phyloP scores from a whole-genome alignment of 2,329 filamentous ascomycete species.

The Botrytis sinoallii region DNA sequence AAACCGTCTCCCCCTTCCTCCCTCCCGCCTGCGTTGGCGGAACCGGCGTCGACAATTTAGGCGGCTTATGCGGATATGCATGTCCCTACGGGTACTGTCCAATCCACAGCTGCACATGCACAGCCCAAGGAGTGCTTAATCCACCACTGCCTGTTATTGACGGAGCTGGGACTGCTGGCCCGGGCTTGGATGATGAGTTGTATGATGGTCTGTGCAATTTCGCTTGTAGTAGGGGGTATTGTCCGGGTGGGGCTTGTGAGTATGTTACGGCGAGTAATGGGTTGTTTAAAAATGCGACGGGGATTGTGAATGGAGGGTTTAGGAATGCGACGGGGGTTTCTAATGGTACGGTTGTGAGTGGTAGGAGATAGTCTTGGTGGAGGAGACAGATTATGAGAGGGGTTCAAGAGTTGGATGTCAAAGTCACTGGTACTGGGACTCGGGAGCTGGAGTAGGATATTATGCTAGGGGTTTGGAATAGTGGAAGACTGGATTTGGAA shows the following conservation, averaged over 20 bases:
- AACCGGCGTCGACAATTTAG: background rate
- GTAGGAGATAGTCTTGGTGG: background rate
- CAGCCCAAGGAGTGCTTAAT: background rate
- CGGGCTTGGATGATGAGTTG: background rate
- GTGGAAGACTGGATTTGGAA: too few species aligned
- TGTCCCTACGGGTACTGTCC: background rate
- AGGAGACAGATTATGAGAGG: too few species aligned
- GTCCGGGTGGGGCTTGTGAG: conserved; percentile 27
- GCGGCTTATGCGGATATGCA: background rate
- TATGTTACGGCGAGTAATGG: background rate
- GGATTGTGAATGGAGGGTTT: background rate
- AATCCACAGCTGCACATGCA: background rate
- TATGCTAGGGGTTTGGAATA: background rate
- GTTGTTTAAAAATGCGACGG: background rate
- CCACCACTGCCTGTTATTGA: background rate
- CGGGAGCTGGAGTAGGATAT: background rate
- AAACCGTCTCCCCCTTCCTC: background rate
- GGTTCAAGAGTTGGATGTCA: background rate
- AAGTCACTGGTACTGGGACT: background rate
- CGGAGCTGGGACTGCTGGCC: background rate
- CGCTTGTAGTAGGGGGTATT: conserved; percentile 7
- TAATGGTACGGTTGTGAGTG: background rate
- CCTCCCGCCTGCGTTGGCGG: background rate
- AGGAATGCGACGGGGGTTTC: background rate
- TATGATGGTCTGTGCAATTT: background rate